These are phyloP conservation scores for Neoboletus subvelutipes DNA, from an alignment of 768 basidiomycete species.

Conservation along the genomic window DNA sequence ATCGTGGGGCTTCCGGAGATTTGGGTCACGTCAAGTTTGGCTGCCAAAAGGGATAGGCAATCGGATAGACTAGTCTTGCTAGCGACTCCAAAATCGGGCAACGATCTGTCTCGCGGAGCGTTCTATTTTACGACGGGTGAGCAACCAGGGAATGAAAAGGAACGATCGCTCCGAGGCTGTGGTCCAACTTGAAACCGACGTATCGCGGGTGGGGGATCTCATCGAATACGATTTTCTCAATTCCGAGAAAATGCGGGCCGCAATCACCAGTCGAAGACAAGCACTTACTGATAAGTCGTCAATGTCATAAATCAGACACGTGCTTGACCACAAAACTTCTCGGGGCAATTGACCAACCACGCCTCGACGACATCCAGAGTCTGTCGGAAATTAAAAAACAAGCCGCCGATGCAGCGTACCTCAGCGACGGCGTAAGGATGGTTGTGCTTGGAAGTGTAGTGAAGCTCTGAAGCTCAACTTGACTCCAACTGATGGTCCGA, in stretches of 20 bases:
- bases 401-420: slow-evolving; percentile 11
- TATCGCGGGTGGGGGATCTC: slow-evolving; percentile 6
- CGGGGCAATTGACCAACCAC: slow-evolving; percentile 8
- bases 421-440: neutral
- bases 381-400: slow-evolving; percentile 27
- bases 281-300: neutral
- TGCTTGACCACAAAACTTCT: slow-evolving; percentile 1
- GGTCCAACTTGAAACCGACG: neutral
- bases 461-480: neutral
- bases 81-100: neutral
- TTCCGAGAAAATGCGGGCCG: neutral
- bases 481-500: neutral
- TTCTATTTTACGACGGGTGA: slow-evolving; percentile 9
- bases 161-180: neutral
- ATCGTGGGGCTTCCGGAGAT: slow-evolving; percentile 3
- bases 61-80: slow-evolving; percentile 8
- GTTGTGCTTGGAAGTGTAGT: neutral
- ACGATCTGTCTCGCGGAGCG: neutral
- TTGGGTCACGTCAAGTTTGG: slow-evolving; percentile 1
- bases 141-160: neutral
- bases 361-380: neutral
- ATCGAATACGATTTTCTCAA: slow-evolving; percentile 7
- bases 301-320: neutral
- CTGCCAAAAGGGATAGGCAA: slow-evolving; percentile 9
- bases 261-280: slow-evolving; percentile 4